Evolutionary conservation across 768 basidiomycete genomes (phyloP), one percentile per base, ranked within the genome.

Genomic region (Guyanaporus albipodus): DNA sequence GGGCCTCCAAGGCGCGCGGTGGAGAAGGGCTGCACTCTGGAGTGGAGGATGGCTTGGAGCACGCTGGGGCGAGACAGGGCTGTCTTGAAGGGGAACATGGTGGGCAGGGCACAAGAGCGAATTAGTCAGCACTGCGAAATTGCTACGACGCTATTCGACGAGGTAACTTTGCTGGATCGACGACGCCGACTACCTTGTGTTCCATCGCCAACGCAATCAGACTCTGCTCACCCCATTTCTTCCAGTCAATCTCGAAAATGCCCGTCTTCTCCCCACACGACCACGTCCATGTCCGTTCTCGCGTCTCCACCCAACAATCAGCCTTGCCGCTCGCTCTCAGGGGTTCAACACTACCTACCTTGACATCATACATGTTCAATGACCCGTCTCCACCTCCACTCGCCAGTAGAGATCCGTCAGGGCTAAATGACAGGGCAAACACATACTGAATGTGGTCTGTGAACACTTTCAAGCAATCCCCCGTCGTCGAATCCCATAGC

Each of bases 341-440:
- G 28, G 29, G 18, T 28, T 4, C 24, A 17, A n/a, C 63, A 73
- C 42, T 53, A 82, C 76, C 42, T 54, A 87, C 89, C 69, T 77
- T 69, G 24, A 83, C 71, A 49, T 82, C 73, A 55, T 90, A 93
- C 22, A 94, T 69, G 55, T 82, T 73, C 44, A 93, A 56, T 70
- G 78, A 77, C 8, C 88, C 87, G 58, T 94, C 91, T 24, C 84
- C 85, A 48, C 86, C 79, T 1, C 87, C 91, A 12, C 87, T 87
- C 3, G 85, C 85, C 22, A 93, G 63, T 62, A 78, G 82, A 38
- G 71, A 70, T 0, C 89, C 87, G 40, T 80, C 74, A 0, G 89
- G 88, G 57, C 85, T 86, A 64, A 91, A 91, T 6, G 80, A 69
- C 24, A 92, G 58, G 1, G 86, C 77, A 62, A 85, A 93, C 29